Evolutionary conservation across 2,329 filamentous ascomycete genomes (phyloP).

Genomic region (Botrytis fragariae): DNA sequence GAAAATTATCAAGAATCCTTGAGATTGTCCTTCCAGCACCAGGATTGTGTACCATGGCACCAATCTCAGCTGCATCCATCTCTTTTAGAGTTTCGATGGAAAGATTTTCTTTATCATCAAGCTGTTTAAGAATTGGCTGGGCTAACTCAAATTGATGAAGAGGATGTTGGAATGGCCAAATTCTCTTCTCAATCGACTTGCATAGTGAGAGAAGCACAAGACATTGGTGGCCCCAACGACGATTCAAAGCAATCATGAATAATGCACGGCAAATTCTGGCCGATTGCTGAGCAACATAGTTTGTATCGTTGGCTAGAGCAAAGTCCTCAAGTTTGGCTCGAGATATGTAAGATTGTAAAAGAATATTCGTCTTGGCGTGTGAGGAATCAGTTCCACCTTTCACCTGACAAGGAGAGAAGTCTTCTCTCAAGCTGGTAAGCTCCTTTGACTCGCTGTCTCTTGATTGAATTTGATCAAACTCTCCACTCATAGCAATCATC

Average conservation of each 20-base stretch:
- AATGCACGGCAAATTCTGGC: slow-evolving; percentile 90
- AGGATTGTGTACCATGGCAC: slow-evolving; percentile 85
- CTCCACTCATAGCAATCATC: slow-evolving; percentile 97
- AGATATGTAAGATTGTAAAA: slow-evolving; percentile 92
- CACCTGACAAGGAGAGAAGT: slow-evolving; percentile 68
- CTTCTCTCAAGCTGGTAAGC: slow-evolving; percentile 66
- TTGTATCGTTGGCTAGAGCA: slow-evolving; percentile 84
- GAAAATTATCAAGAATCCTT: slow-evolving; percentile 84
- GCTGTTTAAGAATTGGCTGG: slow-evolving; percentile 74
- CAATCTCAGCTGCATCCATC: slow-evolving; percentile 91
- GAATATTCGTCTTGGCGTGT: slow-evolving; percentile 91
- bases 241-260: slow-evolving; percentile 96
- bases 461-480: slow-evolving; percentile 96
- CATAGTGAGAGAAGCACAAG: slow-evolving; percentile 85
- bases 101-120: slow-evolving; percentile 75
- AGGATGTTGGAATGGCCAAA: slow-evolving; percentile 94
- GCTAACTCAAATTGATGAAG: slow-evolving; percentile 93
- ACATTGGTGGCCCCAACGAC: slow-evolving; percentile 94
- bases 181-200: slow-evolving; percentile 94
- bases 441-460: slow-evolving; percentile 89
- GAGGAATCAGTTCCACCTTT: slow-evolving; percentile 65
- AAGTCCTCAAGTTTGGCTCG: slow-evolving; percentile 87
- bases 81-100: slow-evolving; percentile 84
- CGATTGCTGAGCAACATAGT: slow-evolving; percentile 94
- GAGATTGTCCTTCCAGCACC: slow-evolving; percentile 80